Base-by-base conservation (phyloP, 2,329 filamentous ascomycete genomes). In the Stagonosporopsis vannaccii region DNA sequence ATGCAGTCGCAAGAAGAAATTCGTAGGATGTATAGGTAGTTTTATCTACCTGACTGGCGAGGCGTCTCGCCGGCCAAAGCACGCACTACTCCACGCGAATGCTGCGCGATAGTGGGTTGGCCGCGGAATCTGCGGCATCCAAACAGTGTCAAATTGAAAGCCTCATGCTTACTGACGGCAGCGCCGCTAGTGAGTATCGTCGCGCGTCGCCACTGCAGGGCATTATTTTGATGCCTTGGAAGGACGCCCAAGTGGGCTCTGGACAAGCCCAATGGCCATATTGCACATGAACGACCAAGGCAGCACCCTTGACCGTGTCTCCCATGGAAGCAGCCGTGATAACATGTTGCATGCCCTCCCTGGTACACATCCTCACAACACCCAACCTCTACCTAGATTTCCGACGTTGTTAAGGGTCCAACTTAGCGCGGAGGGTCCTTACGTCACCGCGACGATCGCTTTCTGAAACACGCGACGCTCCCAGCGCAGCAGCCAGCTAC, bases 81-180 rank as follows among this genome's bases (percentile, higher is more conserved):
- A 59, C 42, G 51, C 63, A 58, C 63, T 65, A 63, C 56, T 66
- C 42, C 43, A 58, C 61, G 57, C 63, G 55, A 60, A 51, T 40
- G 48, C 59, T 49, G 55, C 44, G 56, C 53, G 51, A 58, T 56
- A 57, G 63, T 60, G 62, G 57, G 46, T 22, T 55, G 49, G 55
- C 63, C 52, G 65, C 63, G 63, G 63, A 56, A 55, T 57, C 46
- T 53, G 56, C 62, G 61, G 61, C 59, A 58, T 56, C 46, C 62
- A 65, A 30, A 51, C 36, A 33, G 47, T 47, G 47, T 46, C 49
- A 44, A 48, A 52, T 50, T 51, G 48, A 37, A 44, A 51, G 41
- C 44, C 46, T 48, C 47, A 39, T 47, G 48, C 55, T 46, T 51
- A 42, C 46, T 52, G 51, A 59, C 52, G 44, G 58, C 51, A 60